Evolutionary conservation across 345 rosid genomes (phyloP), one percentile per base, ranked within the genome.

Genomic region (Kandelia obovata): DNA sequence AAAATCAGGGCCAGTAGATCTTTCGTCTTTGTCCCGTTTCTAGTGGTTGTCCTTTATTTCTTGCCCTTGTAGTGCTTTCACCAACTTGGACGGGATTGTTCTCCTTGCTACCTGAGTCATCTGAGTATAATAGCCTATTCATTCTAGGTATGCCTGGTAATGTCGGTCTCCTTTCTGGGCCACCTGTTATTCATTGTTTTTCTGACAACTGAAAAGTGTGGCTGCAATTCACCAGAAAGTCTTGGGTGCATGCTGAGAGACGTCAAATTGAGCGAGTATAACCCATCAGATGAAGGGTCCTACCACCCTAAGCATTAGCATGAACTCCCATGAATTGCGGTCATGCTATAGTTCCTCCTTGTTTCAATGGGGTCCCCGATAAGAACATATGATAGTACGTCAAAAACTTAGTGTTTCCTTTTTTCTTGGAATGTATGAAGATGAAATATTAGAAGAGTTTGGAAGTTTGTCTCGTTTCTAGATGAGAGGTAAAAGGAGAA

Each of bases 191-290:
- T 74, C 64, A 58, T 78, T 56, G 16, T 6, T 55, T 8, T 47
- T 31, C 47, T 61, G 63, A 19, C 65, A 53, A 61, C 26, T 34
- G 15, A 62, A 77, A 59, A 61, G 13, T 77, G 82, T 74, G 83
- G 79, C 65, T 69, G 61, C 58, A 30, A 71, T 58, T 11, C 8
- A 3, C 53, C 25, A 39, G 34, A 64, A 55, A 35, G 26, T 3
- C 55, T 46, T 47, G n/a, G 46, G 28, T 63, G 68, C 68, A 31
- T 30, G 69, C 56, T 47, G 13, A 51, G 63, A 25, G 47, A 68
- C 73, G 72, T 55, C 79, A 70, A 65, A 31, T 66, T 73, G 73
- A 59, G 79, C 68, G 84, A 82, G 71, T 67, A 19, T 35, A 32
- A 74, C 66, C 71, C 55, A 61, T 30, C n/a, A 5, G 23, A 37